These are phyloP conservation scores for Dipteronia sinensis DNA, from an alignment of 345 rosid genomes.

Conservation along the genomic window DNA sequence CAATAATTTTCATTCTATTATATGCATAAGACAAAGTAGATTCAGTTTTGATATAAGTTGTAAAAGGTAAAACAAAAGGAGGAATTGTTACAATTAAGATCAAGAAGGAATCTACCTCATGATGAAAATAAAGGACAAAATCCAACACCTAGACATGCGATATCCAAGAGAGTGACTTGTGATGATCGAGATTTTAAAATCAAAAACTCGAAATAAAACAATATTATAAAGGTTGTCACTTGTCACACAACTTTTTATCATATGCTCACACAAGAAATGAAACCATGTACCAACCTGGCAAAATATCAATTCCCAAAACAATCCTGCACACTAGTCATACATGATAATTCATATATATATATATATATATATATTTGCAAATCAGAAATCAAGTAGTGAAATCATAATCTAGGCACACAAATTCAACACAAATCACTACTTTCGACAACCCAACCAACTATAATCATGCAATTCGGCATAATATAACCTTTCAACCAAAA, in stretches of 20 bases:
- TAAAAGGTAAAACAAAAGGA: neutral
- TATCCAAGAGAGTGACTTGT: neutral
- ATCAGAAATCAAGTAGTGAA: neutral
- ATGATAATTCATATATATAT: neutral
- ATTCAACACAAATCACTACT: neutral
- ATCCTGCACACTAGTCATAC: neutral
- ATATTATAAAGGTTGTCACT: neutral
- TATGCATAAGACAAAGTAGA: too few species aligned
- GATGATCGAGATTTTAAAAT: neutral
- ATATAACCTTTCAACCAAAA: neutral
- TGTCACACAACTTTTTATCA: neutral
- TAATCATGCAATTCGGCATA: neutral
- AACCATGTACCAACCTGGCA: neutral
- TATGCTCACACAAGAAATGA: neutral
- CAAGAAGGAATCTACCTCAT: neutral
- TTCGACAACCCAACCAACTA: neutral
- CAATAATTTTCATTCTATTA: too few species aligned
- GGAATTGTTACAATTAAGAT: neutral
- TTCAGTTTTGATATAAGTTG: too few species aligned
- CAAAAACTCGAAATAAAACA: neutral
- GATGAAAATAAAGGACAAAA: neutral
- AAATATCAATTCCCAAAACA: neutral
- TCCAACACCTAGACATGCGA: neutral
- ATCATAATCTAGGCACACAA: neutral
- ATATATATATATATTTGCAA: too few species aligned